Percentiles rank a stretch among this genome's conserved stretches.
phyloP scores from a whole-genome alignment of 192 early-diverging fungal genomes.

The Mortierella antarctica region DNA sequence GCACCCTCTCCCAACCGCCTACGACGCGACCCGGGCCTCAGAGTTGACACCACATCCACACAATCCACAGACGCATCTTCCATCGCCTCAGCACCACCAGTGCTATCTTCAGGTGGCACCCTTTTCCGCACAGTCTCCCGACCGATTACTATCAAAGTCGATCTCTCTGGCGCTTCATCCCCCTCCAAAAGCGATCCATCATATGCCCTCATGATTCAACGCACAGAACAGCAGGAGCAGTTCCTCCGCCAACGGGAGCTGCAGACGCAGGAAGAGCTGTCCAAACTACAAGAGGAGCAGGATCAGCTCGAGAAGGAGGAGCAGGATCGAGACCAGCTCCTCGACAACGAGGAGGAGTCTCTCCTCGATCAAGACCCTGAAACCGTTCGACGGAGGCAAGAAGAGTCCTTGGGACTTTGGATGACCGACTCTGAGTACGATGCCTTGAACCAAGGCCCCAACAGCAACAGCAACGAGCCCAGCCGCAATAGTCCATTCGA shows the following conservation, averaged over 20 bases:
- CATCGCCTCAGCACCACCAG: not conserved
- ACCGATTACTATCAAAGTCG: conserved; percentile 39
- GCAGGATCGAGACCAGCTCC: conserved; percentile 33
- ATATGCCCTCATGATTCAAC: conserved; percentile 8
- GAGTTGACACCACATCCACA: conserved; percentile 2
- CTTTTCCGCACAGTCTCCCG: conserved; percentile 33
- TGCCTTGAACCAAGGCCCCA: conserved; percentile 4
- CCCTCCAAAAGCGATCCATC: not conserved
- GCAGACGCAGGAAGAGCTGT: conserved; percentile 9
- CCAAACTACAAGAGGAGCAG: conserved; percentile 27
- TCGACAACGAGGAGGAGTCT: conserved; percentile 41
- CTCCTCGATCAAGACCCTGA: conserved; percentile 32
- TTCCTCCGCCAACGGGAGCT: conserved; percentile 11
- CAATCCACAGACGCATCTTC: not conserved
- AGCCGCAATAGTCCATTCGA: conserved; percentile 17
- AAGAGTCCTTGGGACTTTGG: conserved; percentile 43
- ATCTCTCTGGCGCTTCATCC: conserved; percentile 1
- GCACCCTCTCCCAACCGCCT: not conserved
- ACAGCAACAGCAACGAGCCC: not conserved
- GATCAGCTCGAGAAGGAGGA: conserved; percentile 41
- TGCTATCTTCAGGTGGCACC: not conserved
- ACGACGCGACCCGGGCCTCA: not conserved
- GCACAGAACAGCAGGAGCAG: conserved; percentile 19
- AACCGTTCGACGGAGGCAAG: conserved; percentile 26
- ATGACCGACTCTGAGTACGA: conserved; percentile 45